phyloP scores from a whole-genome alignment of 495 filamentous ascomycete genomes.

The Annulohypoxylon maeteangense region DNA sequence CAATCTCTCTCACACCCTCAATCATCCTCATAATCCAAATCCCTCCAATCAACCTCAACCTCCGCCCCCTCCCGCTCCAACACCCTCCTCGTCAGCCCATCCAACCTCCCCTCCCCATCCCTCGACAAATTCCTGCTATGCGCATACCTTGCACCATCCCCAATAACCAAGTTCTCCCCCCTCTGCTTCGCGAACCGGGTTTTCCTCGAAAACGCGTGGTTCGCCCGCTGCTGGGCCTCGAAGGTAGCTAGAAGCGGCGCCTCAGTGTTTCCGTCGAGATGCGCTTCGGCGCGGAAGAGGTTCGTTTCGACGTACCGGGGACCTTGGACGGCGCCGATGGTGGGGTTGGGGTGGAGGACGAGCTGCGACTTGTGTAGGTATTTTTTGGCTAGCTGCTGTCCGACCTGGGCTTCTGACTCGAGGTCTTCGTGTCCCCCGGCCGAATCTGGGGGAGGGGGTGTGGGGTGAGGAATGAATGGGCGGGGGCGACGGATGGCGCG shows the following conservation, averaged over 20 bases:
- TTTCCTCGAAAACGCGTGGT: conserved; percentile 11
- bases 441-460: conserved; percentile 52
- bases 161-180: background rate
- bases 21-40: conserved; percentile 3
- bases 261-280: conserved; percentile 48
- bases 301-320: conserved; percentile 53
- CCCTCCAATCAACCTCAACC: background rate
- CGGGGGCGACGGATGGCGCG: conserved; percentile 52
- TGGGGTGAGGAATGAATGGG: conserved; percentile 56
- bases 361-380: conserved; percentile 51
- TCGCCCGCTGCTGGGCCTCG: conserved; percentile 45
- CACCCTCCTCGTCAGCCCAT: background rate
- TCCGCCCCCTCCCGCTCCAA: background rate
- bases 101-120: conserved; percentile 1
- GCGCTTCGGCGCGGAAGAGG: conserved; percentile 53
- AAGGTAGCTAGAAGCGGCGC: conserved; percentile 49
- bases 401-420: conserved; percentile 27
- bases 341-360: conserved; percentile 44
- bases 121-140: conserved; percentile 28
- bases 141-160: background rate
- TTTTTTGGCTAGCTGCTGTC: conserved; percentile 27
- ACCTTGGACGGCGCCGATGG: conserved; percentile 59
- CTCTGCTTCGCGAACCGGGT: conserved; percentile 7
- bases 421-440: conserved; percentile 22
- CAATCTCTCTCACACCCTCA: background rate